A percentile compares a stretch with the other conserved stretches of the same genome.
Evolutionary conservation across 805 yeast genomes (phyloP).

Genomic region (Spathaspora girioi): DNA sequence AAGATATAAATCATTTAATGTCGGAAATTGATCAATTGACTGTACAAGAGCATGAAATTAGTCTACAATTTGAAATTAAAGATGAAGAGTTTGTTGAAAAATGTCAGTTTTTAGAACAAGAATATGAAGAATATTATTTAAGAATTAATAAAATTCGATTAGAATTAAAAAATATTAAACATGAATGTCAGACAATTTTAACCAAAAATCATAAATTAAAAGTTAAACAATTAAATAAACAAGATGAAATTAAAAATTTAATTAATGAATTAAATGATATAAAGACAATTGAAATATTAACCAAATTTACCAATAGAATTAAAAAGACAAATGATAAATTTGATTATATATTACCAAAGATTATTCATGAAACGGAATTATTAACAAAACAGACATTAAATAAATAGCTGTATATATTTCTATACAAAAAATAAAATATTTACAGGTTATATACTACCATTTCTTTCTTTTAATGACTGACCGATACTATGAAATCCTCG

Average conservation of each 20-base stretch:
- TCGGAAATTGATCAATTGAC: conserved; percentile 13
- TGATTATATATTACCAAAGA: conserved; percentile 31
- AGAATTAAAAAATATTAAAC: conserved; percentile 18
- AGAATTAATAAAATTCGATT: conserved; percentile 17
- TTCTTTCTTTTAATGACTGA: conserved; percentile 18
- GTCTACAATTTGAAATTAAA: conserved; percentile 13
- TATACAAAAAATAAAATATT: background rate
- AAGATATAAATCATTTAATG: conserved; percentile 26
- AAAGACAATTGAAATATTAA: conserved; percentile 21
- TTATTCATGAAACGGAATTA: conserved; percentile 20
- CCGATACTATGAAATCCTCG: conserved; percentile 53
- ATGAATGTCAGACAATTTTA: conserved; percentile 17
- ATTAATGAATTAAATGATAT: conserved; percentile 23
- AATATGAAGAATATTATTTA: conserved; percentile 20
- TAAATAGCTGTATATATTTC: background rate
- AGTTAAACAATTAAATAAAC: conserved; percentile 19
- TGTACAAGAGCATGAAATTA: conserved; percentile 9
- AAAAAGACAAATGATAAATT: conserved; percentile 29
- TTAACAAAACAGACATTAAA: conserved; percentile 6
- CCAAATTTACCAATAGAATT: conserved; percentile 22
- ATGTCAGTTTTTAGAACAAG: conserved; percentile 19
- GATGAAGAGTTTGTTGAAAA: conserved; percentile 16
- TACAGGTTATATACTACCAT: conserved; percentile 1
- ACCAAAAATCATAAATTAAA: conserved; percentile 23
- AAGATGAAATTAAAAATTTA: conserved; percentile 22